These are phyloP conservation scores for Neurospora crassa DNA, from an alignment of 2,329 filamentous ascomycete genomes.

Conservation along the genomic window DNA sequence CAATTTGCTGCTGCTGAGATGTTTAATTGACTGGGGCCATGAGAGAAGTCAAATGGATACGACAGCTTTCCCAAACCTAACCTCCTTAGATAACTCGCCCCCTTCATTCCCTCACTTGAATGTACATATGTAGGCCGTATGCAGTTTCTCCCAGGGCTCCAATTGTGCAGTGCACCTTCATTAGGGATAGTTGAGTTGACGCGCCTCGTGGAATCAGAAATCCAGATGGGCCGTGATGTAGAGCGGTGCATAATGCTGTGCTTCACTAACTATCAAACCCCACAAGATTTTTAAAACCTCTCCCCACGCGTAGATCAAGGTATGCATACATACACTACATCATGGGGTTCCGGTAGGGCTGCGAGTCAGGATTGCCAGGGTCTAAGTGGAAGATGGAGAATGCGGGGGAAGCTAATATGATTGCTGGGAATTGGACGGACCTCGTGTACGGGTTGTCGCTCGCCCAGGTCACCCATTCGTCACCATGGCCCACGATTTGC, in stretches of 20 bases:
- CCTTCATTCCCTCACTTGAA: background rate
- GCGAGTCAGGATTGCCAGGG: background rate
- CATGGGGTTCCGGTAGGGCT: background rate
- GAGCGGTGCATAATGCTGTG: background rate
- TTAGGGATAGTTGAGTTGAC: background rate
- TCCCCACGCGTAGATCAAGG: background rate
- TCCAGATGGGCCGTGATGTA: background rate
- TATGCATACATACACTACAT: background rate
- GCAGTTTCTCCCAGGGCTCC: background rate
- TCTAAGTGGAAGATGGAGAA: background rate
- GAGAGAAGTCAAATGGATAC: background rate
- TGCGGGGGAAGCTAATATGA: background rate
- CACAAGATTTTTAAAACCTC: background rate
- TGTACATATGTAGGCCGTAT: background rate
- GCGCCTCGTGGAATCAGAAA: background rate
- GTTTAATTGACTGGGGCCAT: too few relatives aligned
- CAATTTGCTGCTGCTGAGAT: background rate
- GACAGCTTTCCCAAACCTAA: background rate
- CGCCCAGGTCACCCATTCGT: background rate
- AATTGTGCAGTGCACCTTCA: background rate
- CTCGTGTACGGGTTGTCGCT: background rate
- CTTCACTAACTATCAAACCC: background rate
- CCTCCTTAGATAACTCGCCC: background rate
- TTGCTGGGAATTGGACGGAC: background rate
- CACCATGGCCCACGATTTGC: background rate